Conservation (phyloP, 208 protist species). For the Crithidia sp. region DNA sequence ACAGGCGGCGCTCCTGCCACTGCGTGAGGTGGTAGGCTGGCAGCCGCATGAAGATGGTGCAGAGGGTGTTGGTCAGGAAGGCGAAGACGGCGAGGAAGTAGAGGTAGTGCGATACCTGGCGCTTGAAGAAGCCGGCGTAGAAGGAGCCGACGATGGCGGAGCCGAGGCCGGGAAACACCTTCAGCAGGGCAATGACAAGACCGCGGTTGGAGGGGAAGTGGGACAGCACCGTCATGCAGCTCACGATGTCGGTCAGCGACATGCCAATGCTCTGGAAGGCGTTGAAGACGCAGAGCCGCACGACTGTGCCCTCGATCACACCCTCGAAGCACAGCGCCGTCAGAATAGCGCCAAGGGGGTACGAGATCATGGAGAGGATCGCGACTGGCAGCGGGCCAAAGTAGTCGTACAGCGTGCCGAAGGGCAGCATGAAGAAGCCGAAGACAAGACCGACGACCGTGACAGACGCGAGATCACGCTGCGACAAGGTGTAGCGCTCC, state of each 20-base stretch:
- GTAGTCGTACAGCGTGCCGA: constrained; percentile 42
- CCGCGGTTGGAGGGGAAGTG: constrained; percentile 51
- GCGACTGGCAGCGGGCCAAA: constrained; percentile 39
- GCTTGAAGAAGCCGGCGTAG: constrained; percentile 41
- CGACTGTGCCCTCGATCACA: constrained; percentile 29
- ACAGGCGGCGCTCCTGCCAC: constrained; percentile 28
- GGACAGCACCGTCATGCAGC: constrained; percentile 43
- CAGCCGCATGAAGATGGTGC: constrained; percentile 37
- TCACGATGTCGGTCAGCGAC: constrained; percentile 37
- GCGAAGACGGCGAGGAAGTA: constrained; percentile 33
- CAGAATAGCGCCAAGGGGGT: constrained; percentile 20
- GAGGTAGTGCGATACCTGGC: constrained; percentile 26
- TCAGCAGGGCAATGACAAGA: constrained; percentile 44
- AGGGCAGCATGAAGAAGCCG: constrained; percentile 31
- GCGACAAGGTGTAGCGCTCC: constrained; percentile 37
- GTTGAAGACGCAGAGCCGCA: constrained; percentile 30
- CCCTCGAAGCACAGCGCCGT: constrained; percentile 36
- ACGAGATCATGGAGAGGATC: constrained; percentile 21
- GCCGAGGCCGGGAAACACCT: constrained; percentile 52
- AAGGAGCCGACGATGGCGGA: constrained; percentile 46
- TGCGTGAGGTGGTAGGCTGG: constrained; percentile 45
- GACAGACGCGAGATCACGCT: constrained; percentile 15
- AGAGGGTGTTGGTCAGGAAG: constrained; percentile 13
- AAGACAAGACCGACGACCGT: constrained; percentile 28
- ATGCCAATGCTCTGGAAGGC: constrained; percentile 26